Evolutionary conservation across 2,329 filamentous ascomycete species (phyloP), one percentile per base, ranked within the genome.

Genomic region (Lasiodiplodia gonubiensis): DNA sequence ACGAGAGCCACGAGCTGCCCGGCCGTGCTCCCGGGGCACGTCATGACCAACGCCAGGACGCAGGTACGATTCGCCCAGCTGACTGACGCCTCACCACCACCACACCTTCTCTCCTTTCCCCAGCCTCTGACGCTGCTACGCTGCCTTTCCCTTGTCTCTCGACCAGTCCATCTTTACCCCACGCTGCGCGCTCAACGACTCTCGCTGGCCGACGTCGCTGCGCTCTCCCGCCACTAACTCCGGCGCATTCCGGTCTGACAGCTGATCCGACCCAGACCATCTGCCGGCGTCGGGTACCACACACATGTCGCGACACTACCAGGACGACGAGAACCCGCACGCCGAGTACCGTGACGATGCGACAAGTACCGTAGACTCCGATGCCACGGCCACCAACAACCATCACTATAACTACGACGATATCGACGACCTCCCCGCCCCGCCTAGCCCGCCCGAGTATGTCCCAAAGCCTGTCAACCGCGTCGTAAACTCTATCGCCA

Each of bases 401-500:
- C 67, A 68, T 61, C 69, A 73, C 16, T 71, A 76, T 25, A 67
- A 66, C 67, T 76, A 76, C 73, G 76, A 78, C 68, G 74, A 75
- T 67, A 76, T 76, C 70, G 75, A 72, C 65, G 71, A 73, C 25
- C 72, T 77, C 39, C 72, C 74, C 61, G 69, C 71, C 51, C 69
- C 71, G 39, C 52, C 69, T 2, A 69, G 69, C 49, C 67, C 71
- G 11, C 72, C 64, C 55, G 77, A 75, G 72, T 76, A 79, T 54
- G 71, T 80, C 7, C 77, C 77, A 91, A 90, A 75, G 85, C 82
- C 37, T 90, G 89, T 74, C 71, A 77, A 71, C 76, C 75, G 64
- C 74, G 75, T 73, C 59, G 83, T 80, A 77, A 70, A 65, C 25
- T 74, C 71, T 5, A 75, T 77, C 5, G 76, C 75, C 67, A 84